A percentile compares a stretch with the other conserved stretches of the same genome.
Evolutionary conservation across 768 basidiomycete species (phyloP).

Genomic region (Dioszegia aurantiaca): DNA sequence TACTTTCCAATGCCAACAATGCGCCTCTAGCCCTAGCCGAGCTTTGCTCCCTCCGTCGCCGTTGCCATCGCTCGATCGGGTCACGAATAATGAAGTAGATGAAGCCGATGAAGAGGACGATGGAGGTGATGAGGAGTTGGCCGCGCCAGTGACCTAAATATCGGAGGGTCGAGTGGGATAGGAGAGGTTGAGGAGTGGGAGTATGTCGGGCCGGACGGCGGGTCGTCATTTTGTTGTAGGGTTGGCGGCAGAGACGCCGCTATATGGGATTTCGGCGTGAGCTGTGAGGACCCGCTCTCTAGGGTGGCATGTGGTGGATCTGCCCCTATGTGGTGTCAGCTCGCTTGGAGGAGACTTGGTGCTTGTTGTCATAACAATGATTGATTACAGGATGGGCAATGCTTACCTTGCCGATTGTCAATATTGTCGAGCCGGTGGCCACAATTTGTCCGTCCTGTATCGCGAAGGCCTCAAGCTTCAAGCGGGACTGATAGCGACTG

Average conservation of each 20-base stretch:
- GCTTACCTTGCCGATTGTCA: no score
- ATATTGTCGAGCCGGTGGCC: no score
- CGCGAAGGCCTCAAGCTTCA: no score
- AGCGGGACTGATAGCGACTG: no score
- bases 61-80: slow-evolving; percentile 25
- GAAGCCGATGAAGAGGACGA: slow-evolving; percentile 34
- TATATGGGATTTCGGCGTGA: not conserved
- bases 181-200: slow-evolving; percentile 19
- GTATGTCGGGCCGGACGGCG: slow-evolving; percentile 10
- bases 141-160: slow-evolving; percentile 46
- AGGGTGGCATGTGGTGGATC: not conserved
- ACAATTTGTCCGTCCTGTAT: no score
- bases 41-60: slow-evolving; percentile 21
- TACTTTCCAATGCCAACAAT: slow-evolving; percentile 24
- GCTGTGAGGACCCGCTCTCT: no score
- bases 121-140: slow-evolving; percentile 39
- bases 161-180: slow-evolving; percentile 34
- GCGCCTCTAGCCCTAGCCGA: slow-evolving; percentile 24
- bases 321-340: no score
- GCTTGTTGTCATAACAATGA: no score
- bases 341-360: no score
- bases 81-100: slow-evolving; percentile 37
- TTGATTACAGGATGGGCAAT: no score
- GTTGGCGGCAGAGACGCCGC: not conserved
- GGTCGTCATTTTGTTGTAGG: not conserved